Conservation (phyloP, 768 basidiomycete species). For the Mrakia blollopis region DNA sequence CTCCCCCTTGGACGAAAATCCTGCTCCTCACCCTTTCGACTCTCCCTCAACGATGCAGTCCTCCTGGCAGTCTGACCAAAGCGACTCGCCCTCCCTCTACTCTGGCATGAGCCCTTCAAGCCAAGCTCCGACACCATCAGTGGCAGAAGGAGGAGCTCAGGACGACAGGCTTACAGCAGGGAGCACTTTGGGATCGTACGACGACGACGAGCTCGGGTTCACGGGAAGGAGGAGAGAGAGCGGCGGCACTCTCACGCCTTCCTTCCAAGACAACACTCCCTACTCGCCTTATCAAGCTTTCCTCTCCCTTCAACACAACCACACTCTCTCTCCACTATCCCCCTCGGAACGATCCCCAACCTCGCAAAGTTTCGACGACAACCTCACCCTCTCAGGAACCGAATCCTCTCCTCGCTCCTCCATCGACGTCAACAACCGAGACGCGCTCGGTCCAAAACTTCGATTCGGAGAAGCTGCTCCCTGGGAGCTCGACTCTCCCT, state of each 20-base stretch:
- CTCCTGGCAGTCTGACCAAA: background rate
- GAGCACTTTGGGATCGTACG: background rate
- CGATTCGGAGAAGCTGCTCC: background rate
- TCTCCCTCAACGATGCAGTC: background rate
- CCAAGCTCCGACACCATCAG: background rate
- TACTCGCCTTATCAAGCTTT: background rate
- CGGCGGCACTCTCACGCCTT: background rate
- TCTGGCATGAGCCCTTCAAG: background rate
- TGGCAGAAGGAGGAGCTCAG: background rate
- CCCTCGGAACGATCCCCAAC: too few relatives aligned
- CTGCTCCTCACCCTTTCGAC: background rate
- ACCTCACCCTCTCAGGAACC: background rate
- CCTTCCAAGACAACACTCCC: background rate
- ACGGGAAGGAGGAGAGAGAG: background rate
- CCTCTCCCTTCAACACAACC: background rate
- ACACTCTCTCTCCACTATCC: background rate
- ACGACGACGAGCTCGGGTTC: background rate
- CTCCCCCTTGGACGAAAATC: background rate
- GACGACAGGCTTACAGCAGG: background rate
- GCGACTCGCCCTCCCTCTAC: background rate
- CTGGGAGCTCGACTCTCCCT: constrained; percentile 5
- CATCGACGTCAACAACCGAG: background rate
- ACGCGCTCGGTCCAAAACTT: background rate
- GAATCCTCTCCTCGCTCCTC: background rate
- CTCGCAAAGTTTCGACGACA: background rate